These are phyloP conservation scores for Fusarium metavorans DNA, from an alignment of 2,329 filamentous ascomycete genomes.

Conservation along the genomic window DNA sequence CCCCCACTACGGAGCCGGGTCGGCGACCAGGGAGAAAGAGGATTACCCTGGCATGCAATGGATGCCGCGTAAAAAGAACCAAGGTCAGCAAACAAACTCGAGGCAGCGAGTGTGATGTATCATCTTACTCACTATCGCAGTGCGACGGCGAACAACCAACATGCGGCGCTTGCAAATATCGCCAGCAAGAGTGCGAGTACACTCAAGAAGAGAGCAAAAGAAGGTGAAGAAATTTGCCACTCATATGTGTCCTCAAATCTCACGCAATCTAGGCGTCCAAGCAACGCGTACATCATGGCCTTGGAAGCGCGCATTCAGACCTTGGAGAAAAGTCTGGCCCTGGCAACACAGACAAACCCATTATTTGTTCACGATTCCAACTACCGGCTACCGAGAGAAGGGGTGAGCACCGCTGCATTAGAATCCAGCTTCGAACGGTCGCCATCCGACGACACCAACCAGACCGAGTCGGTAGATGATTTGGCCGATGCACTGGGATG, in stretches of 20 bases:
- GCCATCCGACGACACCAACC: neutral
- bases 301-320: constrained; percentile 16
- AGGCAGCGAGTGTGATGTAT: neutral
- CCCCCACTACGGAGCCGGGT: neutral
- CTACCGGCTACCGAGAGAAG: neutral
- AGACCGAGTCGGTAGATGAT: neutral
- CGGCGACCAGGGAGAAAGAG: constrained; percentile 4
- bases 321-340: constrained; percentile 2
- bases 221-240: neutral
- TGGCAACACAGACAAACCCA: neutral
- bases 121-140: neutral
- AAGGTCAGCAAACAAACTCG: neutral
- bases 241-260: neutral
- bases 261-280: constrained; percentile 8
- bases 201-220: constrained; percentile 16
- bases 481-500: neutral
- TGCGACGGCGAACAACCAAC: constrained; percentile 22
- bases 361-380: neutral
- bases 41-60: constrained; percentile 24
- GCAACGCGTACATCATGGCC: constrained; percentile 19
- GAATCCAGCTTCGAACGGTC: neutral
- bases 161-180: constrained; percentile 14
- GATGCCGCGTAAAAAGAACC: constrained; percentile 17
- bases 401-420: neutral
- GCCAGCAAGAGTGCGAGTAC: constrained; percentile 20